Percentiles rank a stretch among this genome's conserved stretches.
Conservation (phyloP, 352 stramenopile species). For the Globisporangium alternatum region DNA sequence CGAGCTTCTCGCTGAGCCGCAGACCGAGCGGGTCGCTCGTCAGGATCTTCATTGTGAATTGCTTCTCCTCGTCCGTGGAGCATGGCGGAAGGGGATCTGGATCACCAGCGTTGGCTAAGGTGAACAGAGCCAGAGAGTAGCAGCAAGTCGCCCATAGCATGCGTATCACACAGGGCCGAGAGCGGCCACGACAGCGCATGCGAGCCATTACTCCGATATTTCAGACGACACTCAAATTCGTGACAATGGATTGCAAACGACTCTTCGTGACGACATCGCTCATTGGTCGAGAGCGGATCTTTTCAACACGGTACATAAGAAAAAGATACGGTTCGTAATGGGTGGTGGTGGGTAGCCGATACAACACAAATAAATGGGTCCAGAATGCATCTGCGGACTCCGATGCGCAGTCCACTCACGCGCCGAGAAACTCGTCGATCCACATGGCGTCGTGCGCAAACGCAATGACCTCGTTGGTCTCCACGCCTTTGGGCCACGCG, state of each 20-base stretch:
- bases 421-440: conserved; percentile 3
- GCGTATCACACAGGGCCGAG: not conserved
- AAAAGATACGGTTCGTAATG: not conserved
- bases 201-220: not conserved
- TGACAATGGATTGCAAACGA: not conserved
- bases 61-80: conserved; percentile 28
- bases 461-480: conserved; percentile 2
- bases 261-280: not conserved
- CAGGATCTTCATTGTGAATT: conserved; percentile 44
- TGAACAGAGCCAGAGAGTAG: not conserved
- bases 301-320: not conserved
- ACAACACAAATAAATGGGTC: not conserved
- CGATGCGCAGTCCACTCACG: not conserved
- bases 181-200: not conserved
- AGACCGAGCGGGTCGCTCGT: conserved; percentile 47
- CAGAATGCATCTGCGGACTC: not conserved
- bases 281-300: not conserved
- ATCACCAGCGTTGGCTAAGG: not conserved
- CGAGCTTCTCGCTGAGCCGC: conserved; percentile 55
- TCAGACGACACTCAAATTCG: not conserved
- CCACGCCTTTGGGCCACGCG: not conserved
- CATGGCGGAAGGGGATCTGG: not conserved
- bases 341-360: not conserved
- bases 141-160: not conserved
- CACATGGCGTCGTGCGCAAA: conserved; percentile 4